Conservation (phyloP, 2,329 filamentous ascomycete species). For the Clonostachys byssicola region DNA sequence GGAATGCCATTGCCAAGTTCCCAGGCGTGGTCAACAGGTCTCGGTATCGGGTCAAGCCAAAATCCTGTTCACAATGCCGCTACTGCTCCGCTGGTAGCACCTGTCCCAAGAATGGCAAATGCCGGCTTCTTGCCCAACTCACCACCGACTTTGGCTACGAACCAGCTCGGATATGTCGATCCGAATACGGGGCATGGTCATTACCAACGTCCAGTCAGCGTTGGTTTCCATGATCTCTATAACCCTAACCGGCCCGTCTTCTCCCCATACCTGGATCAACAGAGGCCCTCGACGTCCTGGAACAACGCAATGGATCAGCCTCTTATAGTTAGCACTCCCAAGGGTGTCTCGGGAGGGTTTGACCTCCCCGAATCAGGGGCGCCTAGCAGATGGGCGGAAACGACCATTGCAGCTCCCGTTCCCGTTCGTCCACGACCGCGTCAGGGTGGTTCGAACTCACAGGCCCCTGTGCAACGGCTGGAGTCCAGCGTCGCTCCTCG, state of each 20-base stretch:
- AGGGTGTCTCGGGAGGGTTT: conserved; percentile 48
- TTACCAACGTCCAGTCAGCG: no score
- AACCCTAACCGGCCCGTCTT: neutral
- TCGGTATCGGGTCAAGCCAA: no score
- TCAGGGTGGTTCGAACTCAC: conserved; percentile 7
- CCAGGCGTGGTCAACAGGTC: no score
- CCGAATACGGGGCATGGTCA: no score
- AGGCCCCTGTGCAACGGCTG: conserved; percentile 39
- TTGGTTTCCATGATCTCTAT: no score
- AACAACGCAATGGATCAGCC: conserved; percentile 39
- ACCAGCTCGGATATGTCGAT: no score
- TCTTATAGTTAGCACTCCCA: conserved; percentile 57
- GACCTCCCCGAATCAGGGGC: conserved; percentile 32
- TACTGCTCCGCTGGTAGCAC: neutral
- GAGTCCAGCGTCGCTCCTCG: conserved; percentile 36
- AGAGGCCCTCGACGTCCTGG: conserved; percentile 28
- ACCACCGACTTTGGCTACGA: no score
- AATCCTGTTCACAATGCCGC: conserved; percentile 2
- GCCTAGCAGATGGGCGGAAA: conserved; percentile 27
- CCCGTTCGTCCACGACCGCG: conserved; percentile 42
- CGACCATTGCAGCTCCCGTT: conserved; percentile 47
- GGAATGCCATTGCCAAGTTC: no score
- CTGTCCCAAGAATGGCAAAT: conserved; percentile 5
- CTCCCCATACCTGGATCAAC: conserved; percentile 21
- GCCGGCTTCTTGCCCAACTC: conserved; percentile 1